Evolutionary conservation across 169 alveolate genomes (phyloP), one percentile per base, ranked within the genome.

Genomic region (Pseudocohnilembus persalinus): DNA sequence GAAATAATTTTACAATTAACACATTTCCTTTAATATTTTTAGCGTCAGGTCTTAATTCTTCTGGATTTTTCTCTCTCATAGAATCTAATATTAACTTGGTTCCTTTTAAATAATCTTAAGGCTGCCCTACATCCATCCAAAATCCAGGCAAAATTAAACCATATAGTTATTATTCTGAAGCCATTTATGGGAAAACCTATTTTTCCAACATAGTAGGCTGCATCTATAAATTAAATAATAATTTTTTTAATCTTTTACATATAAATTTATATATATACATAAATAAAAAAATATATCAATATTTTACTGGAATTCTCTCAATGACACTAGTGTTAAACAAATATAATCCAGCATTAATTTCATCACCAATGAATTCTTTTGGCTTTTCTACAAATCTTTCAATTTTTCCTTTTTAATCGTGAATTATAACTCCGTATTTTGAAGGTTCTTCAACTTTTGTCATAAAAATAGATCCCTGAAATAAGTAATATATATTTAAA

Each of bases 401-500:
- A 31, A 98, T 97, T 90, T 92, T 91, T 16, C 97, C 95, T 24
- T 91, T 92, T 33, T 93, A 97, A 83, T 97, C 98, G 79, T 96
- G 94, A 6, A 98, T 90, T n/a, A 98, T 97, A 0, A 98, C 99
- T 26, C 99, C 99, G 88, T 94, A 99, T 88, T 96, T 96, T 0
- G 99, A 94, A 31, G 99, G 99, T 85, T 99, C 99, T 83, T 96
- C 96, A 11, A 98, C 99, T 87, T 96, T 94, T 31, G 98, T 97
- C 72, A 97, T 94, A 83, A 97, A 87, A 32, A 93, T 90, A 25
- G 91, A 84, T 32, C 90, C 81, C 29, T 29, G 0, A 29, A 0
- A 63, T 64, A 64, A 31, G 72, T n/a, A n/a, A n/a, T n/a, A n/a
- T n/a, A n/a, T n/a, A n/a, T n/a, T n/a, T n/a, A n/a, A n/a, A n/a